phyloP scores from a whole-genome alignment of 495 filamentous ascomycete species.

The Hypoxylon subgilvum region DNA sequence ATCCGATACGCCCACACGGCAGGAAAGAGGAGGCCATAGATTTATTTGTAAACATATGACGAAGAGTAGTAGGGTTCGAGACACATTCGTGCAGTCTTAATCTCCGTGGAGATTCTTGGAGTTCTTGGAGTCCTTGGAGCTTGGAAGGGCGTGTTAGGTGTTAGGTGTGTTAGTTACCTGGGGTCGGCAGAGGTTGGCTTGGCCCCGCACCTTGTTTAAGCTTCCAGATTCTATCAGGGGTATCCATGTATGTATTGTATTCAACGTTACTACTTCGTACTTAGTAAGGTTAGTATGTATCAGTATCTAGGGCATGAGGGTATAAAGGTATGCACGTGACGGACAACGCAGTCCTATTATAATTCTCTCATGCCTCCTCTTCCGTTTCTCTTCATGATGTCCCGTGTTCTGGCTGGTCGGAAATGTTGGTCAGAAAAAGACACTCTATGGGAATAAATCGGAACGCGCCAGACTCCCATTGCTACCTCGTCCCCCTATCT shows the following conservation, averaged over 20 bases:
- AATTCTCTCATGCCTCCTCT: not conserved
- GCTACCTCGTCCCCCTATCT: constrained; percentile 4
- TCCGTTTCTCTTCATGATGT: constrained; percentile 1
- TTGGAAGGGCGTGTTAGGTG: constrained; percentile 20
- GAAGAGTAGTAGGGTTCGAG: not conserved
- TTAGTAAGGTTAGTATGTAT: too few species aligned
- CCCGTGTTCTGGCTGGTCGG: constrained; percentile 30
- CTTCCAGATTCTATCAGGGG: constrained; percentile 13
- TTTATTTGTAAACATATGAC: constrained; percentile 16
- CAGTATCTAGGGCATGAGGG: too few species aligned
- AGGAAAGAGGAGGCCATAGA: constrained; percentile 35
- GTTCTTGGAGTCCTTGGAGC: not conserved
- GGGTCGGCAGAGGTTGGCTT: constrained; percentile 33
- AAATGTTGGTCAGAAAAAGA: constrained; percentile 22
- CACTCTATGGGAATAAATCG: constrained; percentile 31
- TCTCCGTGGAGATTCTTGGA: constrained; percentile 22
- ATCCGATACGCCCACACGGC: constrained; percentile 34
- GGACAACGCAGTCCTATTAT: constrained; percentile 4
- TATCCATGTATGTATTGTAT: constrained; percentile 10
- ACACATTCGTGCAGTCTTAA: constrained; percentile 8
- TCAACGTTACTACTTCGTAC: too few species aligned
- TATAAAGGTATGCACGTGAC: constrained; percentile 33
- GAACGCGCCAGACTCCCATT: constrained; percentile 6
- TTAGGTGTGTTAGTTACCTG: too few species aligned
- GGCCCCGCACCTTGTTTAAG: constrained; percentile 32